Conservation (phyloP, 2,329 filamentous ascomycete species). For the Hymenoscyphus occultus region DNA sequence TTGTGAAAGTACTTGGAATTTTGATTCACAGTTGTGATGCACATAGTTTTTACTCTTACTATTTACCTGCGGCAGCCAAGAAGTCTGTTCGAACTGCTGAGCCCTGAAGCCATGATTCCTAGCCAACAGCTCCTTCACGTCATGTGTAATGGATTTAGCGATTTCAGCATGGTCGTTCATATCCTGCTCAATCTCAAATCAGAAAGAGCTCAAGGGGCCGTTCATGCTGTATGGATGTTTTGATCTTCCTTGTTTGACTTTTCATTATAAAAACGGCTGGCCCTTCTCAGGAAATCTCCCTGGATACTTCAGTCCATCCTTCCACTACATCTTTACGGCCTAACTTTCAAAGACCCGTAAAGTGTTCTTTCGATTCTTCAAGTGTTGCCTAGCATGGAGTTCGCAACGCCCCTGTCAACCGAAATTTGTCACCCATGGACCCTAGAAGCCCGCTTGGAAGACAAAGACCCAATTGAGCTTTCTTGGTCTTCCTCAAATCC, state of each 20-base stretch:
- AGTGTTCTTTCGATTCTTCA: neutral
- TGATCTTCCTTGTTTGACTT: neutral
- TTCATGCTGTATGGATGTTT: neutral
- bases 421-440: neutral
- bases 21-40: neutral
- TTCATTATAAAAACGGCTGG: neutral
- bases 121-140: neutral
- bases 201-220: neutral
- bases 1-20: neutral
- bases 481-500: constrained; percentile 3
- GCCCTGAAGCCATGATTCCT: neutral
- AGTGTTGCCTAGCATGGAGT: neutral
- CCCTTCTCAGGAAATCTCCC: neutral
- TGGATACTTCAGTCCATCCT: neutral
- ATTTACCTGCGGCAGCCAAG: constrained; percentile 1
- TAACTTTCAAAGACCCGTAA: neutral
- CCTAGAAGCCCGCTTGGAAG: neutral
- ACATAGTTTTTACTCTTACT: neutral
- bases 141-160: constrained; percentile 1
- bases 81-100: neutral
- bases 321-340: neutral
- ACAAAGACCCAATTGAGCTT: neutral
- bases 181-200: neutral
- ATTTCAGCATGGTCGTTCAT: neutral
- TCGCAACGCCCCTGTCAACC: neutral